Evolutionary conservation across 495 filamentous ascomycete genomes (phyloP).

Genomic region (Pyrenula aspistea): DNA sequence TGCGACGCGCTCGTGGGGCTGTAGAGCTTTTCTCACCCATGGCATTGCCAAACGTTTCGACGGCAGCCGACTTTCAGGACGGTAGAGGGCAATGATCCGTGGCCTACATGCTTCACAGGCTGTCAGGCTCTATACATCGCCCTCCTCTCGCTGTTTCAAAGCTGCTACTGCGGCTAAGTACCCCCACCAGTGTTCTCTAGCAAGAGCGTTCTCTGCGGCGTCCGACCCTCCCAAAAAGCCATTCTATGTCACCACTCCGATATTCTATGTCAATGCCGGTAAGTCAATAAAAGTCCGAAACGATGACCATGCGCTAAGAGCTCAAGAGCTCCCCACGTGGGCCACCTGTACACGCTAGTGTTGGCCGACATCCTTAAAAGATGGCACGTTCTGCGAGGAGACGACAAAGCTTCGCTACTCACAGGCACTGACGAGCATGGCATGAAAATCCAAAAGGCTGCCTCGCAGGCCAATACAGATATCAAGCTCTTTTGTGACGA

Average conservation of each 20-base stretch:
- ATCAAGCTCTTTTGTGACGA: constrained; percentile 49
- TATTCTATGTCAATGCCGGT: constrained; percentile 99
- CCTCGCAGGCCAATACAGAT: constrained; percentile 48
- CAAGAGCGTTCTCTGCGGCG: not conserved
- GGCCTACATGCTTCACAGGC: not conserved
- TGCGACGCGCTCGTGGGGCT: too few species aligned
- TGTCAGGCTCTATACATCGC: not conserved
- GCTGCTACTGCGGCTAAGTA: not conserved
- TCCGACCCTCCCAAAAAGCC: constrained; percentile 43
- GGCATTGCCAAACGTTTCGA: not conserved
- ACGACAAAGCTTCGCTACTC: constrained; percentile 52
- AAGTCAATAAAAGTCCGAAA: constrained; percentile 9
- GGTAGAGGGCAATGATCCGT: not conserved
- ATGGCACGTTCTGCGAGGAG: constrained; percentile 72
- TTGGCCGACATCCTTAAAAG: constrained; percentile 84
- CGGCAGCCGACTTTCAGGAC: not conserved
- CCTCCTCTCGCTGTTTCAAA: not conserved
- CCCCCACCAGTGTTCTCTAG: not conserved
- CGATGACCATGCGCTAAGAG: constrained; percentile 9
- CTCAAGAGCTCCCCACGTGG: constrained; percentile 75
- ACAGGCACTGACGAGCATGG: constrained; percentile 98
- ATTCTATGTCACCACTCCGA: constrained; percentile 91
- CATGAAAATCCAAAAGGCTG: constrained; percentile 90
- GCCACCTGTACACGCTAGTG: constrained; percentile 88
- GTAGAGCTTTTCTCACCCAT: not conserved